Conservation (phyloP, 2,329 filamentous ascomycete genomes). For the Escovopsis weberi region DNA sequence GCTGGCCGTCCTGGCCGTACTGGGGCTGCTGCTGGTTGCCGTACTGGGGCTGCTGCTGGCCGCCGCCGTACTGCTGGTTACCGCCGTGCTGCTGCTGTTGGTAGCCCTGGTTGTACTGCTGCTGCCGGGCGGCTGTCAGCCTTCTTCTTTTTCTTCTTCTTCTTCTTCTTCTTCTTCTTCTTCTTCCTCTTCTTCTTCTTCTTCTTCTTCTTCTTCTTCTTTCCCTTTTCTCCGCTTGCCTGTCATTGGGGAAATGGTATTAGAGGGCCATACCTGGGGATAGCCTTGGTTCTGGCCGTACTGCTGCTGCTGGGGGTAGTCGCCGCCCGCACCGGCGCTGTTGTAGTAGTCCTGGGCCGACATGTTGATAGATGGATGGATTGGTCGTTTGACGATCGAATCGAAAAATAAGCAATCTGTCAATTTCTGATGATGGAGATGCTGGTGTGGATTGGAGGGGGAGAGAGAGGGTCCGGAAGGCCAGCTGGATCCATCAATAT, state of each 20-base stretch:
- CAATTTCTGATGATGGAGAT: too few relatives aligned
- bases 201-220: too few relatives aligned
- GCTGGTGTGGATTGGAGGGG: too few relatives aligned
- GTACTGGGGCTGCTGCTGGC: conserved; percentile 8
- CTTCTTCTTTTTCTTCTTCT: too few relatives aligned
- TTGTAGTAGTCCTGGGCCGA: conserved; percentile 25
- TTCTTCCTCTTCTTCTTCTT: too few relatives aligned
- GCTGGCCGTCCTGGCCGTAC: conserved; percentile 10
- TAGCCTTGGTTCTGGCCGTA: conserved; percentile 5
- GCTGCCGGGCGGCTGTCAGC: too few relatives aligned
- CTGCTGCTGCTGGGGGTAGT: conserved; percentile 9
- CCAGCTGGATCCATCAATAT: too few relatives aligned
- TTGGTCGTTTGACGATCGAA: background rate
- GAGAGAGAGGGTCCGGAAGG: too few relatives aligned
- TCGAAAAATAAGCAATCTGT: too few relatives aligned
- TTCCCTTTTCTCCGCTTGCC: too few relatives aligned
- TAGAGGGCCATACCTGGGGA: background rate
- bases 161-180: too few relatives aligned
- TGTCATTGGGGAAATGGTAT: background rate
- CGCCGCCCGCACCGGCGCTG: conserved; percentile 11
- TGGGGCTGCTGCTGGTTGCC: conserved; percentile 8
- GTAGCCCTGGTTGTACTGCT: conserved; percentile 6
- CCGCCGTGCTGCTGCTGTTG: conserved; percentile 14
- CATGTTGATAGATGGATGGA: conserved; percentile 12
- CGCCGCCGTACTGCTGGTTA: conserved; percentile 12